Percentiles rank a stretch among this genome's conserved stretches.
These are phyloP conservation scores for Cicer yamashitae DNA, from an alignment of 306 rosid genomes.

Conservation along the genomic window DNA sequence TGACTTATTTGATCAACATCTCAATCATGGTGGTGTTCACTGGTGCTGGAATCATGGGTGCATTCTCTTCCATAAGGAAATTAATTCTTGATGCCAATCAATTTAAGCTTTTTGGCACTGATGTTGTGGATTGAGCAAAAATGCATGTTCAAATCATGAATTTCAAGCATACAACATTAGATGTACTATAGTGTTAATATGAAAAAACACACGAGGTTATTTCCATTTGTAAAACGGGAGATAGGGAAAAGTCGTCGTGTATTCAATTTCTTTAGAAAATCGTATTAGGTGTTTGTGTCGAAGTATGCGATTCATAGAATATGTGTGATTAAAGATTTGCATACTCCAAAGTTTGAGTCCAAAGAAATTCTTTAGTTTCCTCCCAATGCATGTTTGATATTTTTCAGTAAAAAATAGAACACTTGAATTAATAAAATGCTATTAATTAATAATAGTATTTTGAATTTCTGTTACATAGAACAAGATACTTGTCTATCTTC, in stretches of 20 bases:
- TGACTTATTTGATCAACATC: slow-evolving; percentile 73
- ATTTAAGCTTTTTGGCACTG: slow-evolving; percentile 76
- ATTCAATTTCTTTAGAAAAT: too few relatives aligned
- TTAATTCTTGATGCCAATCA: slow-evolving; percentile 77
- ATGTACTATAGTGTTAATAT: neutral
- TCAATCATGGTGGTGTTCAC: slow-evolving; percentile 78
- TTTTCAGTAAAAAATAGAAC: too few relatives aligned
- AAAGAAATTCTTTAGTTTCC: too few relatives aligned
- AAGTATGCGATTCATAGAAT: too few relatives aligned
- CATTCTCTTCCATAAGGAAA: slow-evolving; percentile 83
- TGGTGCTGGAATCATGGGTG: slow-evolving; percentile 77
- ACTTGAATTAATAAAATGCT: too few relatives aligned
- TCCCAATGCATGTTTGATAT: too few relatives aligned
- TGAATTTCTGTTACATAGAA: too few relatives aligned
- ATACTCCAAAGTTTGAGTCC: too few relatives aligned
- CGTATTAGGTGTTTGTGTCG: too few relatives aligned
- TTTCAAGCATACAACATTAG: neutral
- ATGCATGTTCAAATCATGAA: neutral
- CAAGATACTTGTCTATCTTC: too few relatives aligned
- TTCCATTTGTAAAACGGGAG: neutral
- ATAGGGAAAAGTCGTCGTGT: too few relatives aligned
- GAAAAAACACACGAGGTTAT: neutral
- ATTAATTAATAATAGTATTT: too few relatives aligned
- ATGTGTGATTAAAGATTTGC: neutral
- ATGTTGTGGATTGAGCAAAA: slow-evolving; percentile 60